phyloP scores from a whole-genome alignment of 805 yeast species.

The Wickerhamiella domercqiae region DNA sequence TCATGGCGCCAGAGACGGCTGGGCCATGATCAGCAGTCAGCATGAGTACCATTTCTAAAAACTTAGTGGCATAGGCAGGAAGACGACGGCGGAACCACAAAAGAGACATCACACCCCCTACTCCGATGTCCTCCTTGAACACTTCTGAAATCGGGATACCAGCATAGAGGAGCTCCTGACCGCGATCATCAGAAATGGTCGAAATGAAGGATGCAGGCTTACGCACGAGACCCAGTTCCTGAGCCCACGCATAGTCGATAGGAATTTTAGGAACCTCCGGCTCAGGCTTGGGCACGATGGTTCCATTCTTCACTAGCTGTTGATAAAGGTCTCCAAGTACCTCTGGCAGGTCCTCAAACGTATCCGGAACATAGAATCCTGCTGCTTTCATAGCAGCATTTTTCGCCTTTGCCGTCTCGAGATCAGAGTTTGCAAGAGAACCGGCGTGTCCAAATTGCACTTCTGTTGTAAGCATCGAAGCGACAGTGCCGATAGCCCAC shows the following conservation, averaged over 20 bases:
- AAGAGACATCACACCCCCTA: conserved; percentile 34
- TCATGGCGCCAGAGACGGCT: conserved; percentile 34
- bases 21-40: conserved; percentile 36
- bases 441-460: conserved; percentile 53
- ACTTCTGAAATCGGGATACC: conserved; percentile 34
- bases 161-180: conserved; percentile 32
- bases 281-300: conserved; percentile 27
- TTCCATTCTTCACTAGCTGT: conserved; percentile 35
- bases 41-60: conserved; percentile 35
- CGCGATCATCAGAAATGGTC: conserved; percentile 34
- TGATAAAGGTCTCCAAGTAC: conserved; percentile 50
- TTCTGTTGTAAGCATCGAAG: conserved; percentile 57
- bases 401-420: conserved; percentile 53
- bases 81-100: conserved; percentile 33
- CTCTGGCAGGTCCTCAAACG: conserved; percentile 36
- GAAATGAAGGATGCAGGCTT: conserved; percentile 35
- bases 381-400: conserved; percentile 75
- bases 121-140: conserved; percentile 33
- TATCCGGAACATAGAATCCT: conserved; percentile 83
- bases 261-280: conserved; percentile 35
- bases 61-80: conserved; percentile 31
- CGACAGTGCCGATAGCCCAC: conserved; percentile 58
- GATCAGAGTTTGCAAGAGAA: conserved; percentile 54
- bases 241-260: conserved; percentile 34
- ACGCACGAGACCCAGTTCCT: conserved; percentile 32